Conservation (phyloP, 2,329 filamentous ascomycete species). For the Lasiodiplodia gonubiensis region DNA sequence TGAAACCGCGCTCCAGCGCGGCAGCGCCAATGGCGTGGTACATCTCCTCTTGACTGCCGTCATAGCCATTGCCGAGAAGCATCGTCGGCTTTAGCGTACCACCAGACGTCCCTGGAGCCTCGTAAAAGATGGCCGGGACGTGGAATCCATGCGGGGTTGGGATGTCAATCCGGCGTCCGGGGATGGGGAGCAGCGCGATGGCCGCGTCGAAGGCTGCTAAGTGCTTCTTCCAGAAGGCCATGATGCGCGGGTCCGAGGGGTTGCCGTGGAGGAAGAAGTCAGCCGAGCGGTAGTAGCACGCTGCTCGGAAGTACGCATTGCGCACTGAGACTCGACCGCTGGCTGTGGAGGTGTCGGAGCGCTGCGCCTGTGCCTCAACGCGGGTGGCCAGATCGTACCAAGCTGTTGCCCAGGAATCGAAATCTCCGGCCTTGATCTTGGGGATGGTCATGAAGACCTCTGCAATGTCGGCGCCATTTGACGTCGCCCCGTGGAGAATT, state of each 20-base stretch:
- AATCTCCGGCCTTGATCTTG: neutral
- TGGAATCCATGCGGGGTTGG: neutral
- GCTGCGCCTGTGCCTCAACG: neutral
- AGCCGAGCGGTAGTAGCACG: conserved; percentile 8
- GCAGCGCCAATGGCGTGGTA: neutral
- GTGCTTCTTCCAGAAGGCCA: neutral
- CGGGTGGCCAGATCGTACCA: neutral
- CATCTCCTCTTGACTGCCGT: conserved; percentile 28
- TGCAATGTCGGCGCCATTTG: neutral
- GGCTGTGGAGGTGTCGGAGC: neutral
- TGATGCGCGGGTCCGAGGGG: neutral
- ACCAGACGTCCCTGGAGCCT: neutral
- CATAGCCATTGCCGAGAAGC: conserved; percentile 6
- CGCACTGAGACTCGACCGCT: neutral
- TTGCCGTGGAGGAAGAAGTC: conserved; percentile 18
- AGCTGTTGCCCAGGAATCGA: neutral
- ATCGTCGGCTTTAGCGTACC: neutral
- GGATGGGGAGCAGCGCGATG: neutral
- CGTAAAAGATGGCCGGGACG: conserved; percentile 5
- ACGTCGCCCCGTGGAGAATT: neutral
- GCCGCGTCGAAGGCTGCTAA: neutral
- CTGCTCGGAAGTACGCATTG: neutral
- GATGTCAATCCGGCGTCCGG: neutral
- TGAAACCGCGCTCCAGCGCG: neutral
- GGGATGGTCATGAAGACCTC: neutral